Evolutionary conservation across 1,139 yeast species (phyloP).

Genomic region (Pichia sp.): DNA sequence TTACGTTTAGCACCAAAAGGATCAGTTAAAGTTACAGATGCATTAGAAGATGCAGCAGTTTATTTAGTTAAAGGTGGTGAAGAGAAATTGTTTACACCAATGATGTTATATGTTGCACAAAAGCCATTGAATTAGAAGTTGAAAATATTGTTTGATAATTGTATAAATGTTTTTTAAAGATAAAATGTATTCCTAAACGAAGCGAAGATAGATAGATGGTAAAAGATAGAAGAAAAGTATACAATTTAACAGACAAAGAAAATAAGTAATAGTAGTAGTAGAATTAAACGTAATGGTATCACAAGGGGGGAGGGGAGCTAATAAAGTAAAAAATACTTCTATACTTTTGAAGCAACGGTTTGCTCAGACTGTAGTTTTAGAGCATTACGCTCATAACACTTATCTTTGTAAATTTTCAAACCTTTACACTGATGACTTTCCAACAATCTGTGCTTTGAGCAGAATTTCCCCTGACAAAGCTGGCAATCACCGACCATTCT

Average conservation of each 20-base stretch:
- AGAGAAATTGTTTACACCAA: conserved; percentile 85
- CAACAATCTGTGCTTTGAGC: conserved; percentile 79
- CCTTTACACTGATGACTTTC: conserved; percentile 83
- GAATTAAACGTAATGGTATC: not conserved
- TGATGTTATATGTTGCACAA: conserved; percentile 85
- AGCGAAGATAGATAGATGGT: not conserved
- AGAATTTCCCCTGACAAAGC: conserved; percentile 78
- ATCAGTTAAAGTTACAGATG: conserved; percentile 80
- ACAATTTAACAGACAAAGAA: not conserved
- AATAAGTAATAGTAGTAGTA: not conserved
- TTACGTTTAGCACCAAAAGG: conserved; percentile 91
- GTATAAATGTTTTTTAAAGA: no score
- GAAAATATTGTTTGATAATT: not conserved
- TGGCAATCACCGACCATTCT: conserved; percentile 86
- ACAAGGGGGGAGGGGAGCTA: not conserved
- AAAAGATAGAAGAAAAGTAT: not conserved
- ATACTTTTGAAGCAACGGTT: conserved; percentile 39
- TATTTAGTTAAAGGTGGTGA: conserved; percentile 92
- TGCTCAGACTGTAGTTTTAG: conserved; percentile 39
- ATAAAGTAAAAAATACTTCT: conserved; percentile 6
- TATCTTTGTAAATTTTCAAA: conserved; percentile 72
- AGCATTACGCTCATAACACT: conserved; percentile 57
- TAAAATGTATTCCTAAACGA: not conserved
- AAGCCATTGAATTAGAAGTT: conserved; percentile 45
- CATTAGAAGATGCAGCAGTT: conserved; percentile 95